phyloP scores from a whole-genome alignment of 805 yeast species.

The Pichia scutulata region DNA sequence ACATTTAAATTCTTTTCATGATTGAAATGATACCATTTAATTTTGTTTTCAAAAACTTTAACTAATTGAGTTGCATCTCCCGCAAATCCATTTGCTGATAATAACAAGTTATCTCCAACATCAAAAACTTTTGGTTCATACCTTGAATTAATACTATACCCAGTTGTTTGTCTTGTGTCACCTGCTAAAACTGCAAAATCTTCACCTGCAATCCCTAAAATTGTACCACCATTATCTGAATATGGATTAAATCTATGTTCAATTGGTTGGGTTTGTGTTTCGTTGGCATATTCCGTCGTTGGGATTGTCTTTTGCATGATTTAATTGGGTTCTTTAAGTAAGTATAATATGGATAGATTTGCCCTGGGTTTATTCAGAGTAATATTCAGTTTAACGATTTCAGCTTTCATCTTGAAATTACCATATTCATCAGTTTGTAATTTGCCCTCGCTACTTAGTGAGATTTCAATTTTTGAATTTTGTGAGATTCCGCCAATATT shows the following conservation, averaged over 20 bases:
- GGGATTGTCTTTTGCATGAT: conserved; percentile 10
- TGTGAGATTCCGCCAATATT: too few species aligned
- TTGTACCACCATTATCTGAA: conserved; percentile 94
- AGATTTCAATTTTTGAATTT: background rate
- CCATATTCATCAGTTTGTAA: background rate
- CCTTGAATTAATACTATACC: conserved; percentile 88
- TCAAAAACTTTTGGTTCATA: conserved; percentile 84
- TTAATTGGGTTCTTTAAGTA: background rate
- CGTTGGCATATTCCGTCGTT: conserved; percentile 54
- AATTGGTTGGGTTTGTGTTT: conserved; percentile 52
- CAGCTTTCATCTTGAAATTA: background rate
- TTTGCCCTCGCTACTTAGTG: background rate
- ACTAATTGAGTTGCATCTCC: conserved; percentile 90
- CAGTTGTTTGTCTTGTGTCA: conserved; percentile 94
- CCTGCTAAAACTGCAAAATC: conserved; percentile 97
- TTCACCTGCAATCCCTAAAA: conserved; percentile 94
- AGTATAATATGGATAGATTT: background rate
- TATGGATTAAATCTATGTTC: conserved; percentile 92
- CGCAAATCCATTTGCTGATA: conserved; percentile 93
- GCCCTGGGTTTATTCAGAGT: background rate
- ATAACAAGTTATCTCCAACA: conserved; percentile 78
- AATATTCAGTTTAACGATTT: too few species aligned
- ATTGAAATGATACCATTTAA: conserved; percentile 91
- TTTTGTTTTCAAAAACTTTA: conserved; percentile 57
- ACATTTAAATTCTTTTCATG: conserved; percentile 66